Evolutionary conservation across 495 filamentous ascomycete species (phyloP).

Genomic region (Daldinia decipiens): DNA sequence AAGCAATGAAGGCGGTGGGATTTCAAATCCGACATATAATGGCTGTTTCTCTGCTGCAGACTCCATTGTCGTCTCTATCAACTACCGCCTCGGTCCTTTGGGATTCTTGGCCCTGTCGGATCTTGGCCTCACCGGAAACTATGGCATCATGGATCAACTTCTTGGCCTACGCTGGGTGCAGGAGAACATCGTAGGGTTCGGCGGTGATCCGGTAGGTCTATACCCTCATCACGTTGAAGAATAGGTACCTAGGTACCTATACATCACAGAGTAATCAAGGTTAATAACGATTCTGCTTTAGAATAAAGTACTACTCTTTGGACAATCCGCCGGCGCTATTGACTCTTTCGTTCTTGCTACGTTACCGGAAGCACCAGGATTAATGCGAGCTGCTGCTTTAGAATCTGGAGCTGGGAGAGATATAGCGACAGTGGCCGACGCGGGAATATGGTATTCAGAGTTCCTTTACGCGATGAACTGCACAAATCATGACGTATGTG

Average conservation of each 20-base stretch:
- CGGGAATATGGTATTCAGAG: slow-evolving; percentile 33
- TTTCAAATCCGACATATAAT: slow-evolving; percentile 52
- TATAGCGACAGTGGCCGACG: slow-evolving; percentile 32
- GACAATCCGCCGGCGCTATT: background rate
- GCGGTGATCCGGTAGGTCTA: slow-evolving; percentile 58
- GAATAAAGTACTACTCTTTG: background rate
- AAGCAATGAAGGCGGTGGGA: slow-evolving; percentile 42
- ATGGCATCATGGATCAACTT: slow-evolving; percentile 65
- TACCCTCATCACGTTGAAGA: background rate
- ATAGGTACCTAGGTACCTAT: background rate
- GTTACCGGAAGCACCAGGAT: background rate
- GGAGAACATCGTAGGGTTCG: slow-evolving; percentile 65
- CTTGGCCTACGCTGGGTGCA: slow-evolving; percentile 62
- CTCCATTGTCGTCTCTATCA: slow-evolving; percentile 55
- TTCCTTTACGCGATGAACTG: slow-evolving; percentile 47
- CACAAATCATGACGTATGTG: slow-evolving; percentile 39
- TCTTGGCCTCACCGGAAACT: slow-evolving; percentile 47
- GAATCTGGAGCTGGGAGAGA: background rate
- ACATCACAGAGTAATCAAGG: background rate
- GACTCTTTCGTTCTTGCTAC: background rate
- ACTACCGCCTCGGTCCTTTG: slow-evolving; percentile 70
- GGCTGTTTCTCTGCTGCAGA: slow-evolving; percentile 53
- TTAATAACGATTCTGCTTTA: background rate
- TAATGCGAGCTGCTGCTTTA: background rate
- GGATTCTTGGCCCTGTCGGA: slow-evolving; percentile 58